Percentiles rank a stretch among this genome's conserved stretches.
These are phyloP conservation scores for Vachellia collinsii DNA, from an alignment of 306 rosid genomes.

Conservation along the genomic window DNA sequence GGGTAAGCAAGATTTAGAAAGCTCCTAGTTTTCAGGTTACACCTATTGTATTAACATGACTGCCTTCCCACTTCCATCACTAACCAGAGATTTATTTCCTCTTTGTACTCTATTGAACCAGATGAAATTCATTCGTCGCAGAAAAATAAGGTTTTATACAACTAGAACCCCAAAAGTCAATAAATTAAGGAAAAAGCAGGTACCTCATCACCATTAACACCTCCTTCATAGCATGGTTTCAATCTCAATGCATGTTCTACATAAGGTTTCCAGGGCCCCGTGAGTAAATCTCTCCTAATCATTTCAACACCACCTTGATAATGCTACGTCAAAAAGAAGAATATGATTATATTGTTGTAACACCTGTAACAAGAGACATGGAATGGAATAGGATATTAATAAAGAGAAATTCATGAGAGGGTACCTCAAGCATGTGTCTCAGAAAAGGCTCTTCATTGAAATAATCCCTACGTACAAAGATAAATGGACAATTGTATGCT, in stretches of 20 bases:
- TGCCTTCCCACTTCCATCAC: too few species aligned
- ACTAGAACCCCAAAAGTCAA: background rate
- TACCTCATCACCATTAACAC: slow-evolving; percentile 98
- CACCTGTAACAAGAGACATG: slow-evolving; percentile 8
- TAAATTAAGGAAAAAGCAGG: slow-evolving; percentile 20
- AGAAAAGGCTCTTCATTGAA: slow-evolving; percentile 97
- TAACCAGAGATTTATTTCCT: too few species aligned
- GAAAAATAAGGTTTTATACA: background rate
- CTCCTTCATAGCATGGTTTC: slow-evolving; percentile 93
- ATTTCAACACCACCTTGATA: slow-evolving; percentile 98
- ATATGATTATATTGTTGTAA: slow-evolving; percentile 27
- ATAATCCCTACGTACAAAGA: slow-evolving; percentile 95
- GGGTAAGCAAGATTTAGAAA: background rate
- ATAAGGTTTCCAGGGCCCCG: slow-evolving; percentile 99
- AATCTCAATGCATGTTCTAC: slow-evolving; percentile 93
- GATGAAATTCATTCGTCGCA: too few species aligned
- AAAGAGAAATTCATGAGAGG: background rate
- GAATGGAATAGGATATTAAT: slow-evolving; percentile 13
- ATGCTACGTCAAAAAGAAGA: slow-evolving; percentile 44
- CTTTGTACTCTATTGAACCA: too few species aligned
- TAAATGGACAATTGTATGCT: slow-evolving; percentile 91
- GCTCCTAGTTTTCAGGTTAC: background rate
- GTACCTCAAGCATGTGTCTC: slow-evolving; percentile 98
- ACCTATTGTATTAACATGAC: background rate
- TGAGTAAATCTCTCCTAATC: slow-evolving; percentile 94